Conservation (phyloP, 176 grass and related monocot genomes). For the Oryza longistaminata region DNA sequence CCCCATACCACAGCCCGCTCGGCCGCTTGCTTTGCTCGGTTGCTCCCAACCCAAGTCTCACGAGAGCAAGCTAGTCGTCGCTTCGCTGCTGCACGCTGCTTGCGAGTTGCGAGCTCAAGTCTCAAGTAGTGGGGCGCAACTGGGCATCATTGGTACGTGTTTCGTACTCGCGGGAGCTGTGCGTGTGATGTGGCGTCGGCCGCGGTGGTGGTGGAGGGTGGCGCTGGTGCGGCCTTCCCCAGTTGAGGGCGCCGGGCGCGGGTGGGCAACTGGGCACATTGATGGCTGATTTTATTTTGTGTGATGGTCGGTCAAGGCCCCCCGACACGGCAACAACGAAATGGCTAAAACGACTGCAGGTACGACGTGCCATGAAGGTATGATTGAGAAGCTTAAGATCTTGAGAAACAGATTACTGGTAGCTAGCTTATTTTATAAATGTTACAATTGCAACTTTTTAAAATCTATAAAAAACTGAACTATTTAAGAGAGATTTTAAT, state of each 20-base stretch:
- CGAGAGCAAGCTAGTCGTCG: background rate
- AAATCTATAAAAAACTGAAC: too few species aligned
- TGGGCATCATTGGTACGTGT: too few species aligned
- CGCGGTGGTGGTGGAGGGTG: too few species aligned
- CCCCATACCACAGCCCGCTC: constrained; percentile 20
- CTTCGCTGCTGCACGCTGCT: background rate
- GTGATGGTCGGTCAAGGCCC: background rate
- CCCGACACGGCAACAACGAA: background rate
- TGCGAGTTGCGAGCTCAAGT: too few species aligned
- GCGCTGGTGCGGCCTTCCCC: constrained; percentile 36
- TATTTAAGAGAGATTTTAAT: too few species aligned
- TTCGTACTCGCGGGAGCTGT: background rate
- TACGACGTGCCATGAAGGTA: too few species aligned
- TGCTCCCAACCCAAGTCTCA: too few species aligned
- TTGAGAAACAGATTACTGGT: too few species aligned
- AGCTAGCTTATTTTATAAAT: too few species aligned
- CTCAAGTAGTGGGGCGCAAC: background rate
- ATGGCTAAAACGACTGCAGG: too few species aligned
- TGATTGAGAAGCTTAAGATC: too few species aligned
- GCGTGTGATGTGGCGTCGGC: background rate
- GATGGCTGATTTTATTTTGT: background rate
- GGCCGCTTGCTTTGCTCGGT: background rate
- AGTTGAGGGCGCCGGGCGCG: background rate
- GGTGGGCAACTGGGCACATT: background rate
- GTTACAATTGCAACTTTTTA: too few species aligned